Evolutionary conservation across 2,329 filamentous ascomycete genomes (phyloP).

Genomic region (Paraconiothyrium sp.): DNA sequence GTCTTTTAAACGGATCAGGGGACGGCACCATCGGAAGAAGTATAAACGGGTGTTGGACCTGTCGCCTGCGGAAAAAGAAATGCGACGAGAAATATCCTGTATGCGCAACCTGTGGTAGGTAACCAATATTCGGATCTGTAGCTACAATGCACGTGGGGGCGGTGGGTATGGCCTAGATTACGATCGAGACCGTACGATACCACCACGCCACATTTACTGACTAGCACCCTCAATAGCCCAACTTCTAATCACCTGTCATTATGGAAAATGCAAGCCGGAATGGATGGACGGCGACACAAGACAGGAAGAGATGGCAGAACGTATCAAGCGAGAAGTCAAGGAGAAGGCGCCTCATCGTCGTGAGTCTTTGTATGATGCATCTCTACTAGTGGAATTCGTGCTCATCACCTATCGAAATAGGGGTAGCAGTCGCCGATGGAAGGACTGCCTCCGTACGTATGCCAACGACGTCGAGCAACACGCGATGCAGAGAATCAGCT

Average conservation of each 20-base stretch:
- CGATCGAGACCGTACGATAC: too few species aligned
- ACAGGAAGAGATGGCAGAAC: constrained; percentile 63
- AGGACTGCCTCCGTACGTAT: too few species aligned
- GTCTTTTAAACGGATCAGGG: not conserved
- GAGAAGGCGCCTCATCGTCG: constrained; percentile 59
- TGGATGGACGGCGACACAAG: constrained; percentile 42
- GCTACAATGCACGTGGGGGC: too few species aligned
- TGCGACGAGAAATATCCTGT: constrained; percentile 65
- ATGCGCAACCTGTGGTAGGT: constrained; percentile 59
- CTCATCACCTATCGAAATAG: too few species aligned
- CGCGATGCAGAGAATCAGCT: too few species aligned
- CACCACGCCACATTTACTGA: not conserved
- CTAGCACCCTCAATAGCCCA: constrained; percentile 26
- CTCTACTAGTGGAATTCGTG: not conserved
- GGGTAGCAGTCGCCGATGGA: too few species aligned
- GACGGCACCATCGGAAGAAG: constrained; percentile 9
- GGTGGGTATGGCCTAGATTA: too few species aligned
- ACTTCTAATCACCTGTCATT: constrained; percentile 68
- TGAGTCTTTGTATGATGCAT: not conserved
- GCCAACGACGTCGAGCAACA: too few species aligned
- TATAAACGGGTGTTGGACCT: constrained; percentile 66
- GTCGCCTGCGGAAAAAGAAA: constrained; percentile 69
- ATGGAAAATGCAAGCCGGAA: constrained; percentile 54
- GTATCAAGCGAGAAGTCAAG: constrained; percentile 67
- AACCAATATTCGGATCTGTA: not conserved